Evolutionary conservation across 2,329 filamentous ascomycete genomes (phyloP).

Genomic region (Trichophyton rubrum): DNA sequence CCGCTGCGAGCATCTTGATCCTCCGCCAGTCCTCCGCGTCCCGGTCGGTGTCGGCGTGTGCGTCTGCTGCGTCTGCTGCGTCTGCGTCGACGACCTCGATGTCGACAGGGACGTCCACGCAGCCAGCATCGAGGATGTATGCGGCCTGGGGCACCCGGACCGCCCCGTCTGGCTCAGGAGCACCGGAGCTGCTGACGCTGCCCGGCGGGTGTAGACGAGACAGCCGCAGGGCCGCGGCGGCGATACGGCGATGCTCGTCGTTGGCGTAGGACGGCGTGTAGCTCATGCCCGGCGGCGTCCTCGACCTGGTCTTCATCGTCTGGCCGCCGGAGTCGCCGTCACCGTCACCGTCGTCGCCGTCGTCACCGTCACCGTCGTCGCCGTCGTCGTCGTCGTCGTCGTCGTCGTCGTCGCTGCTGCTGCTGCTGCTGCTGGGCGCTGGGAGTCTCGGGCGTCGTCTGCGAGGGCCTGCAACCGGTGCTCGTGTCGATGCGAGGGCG

Average conservation of each 20-base stretch:
- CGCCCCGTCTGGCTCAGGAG: background rate
- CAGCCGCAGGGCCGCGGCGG: conserved; percentile 4
- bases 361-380: too few species aligned
- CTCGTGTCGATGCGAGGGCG: background rate
- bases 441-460: too few species aligned
- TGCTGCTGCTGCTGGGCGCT: too few species aligned
- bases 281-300: background rate
- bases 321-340: background rate
- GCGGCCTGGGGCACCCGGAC: conserved; percentile 5
- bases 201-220: background rate
- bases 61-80: background rate
- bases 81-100: background rate
- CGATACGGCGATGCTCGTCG: conserved; percentile 3
- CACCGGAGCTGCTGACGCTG: background rate
- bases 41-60: background rate
- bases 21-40: background rate
- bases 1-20: background rate
- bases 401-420: too few species aligned
- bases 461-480: too few species aligned
- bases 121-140: conserved; percentile 8
- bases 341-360: too few species aligned
- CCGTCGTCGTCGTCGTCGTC: background rate
- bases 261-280: conserved; percentile 1
- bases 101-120: conserved; percentile 7
- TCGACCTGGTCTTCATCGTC: background rate